These are phyloP conservation scores for Saccharomycopsis babjevae DNA, from an alignment of 805 yeast species.

Conservation along the genomic window DNA sequence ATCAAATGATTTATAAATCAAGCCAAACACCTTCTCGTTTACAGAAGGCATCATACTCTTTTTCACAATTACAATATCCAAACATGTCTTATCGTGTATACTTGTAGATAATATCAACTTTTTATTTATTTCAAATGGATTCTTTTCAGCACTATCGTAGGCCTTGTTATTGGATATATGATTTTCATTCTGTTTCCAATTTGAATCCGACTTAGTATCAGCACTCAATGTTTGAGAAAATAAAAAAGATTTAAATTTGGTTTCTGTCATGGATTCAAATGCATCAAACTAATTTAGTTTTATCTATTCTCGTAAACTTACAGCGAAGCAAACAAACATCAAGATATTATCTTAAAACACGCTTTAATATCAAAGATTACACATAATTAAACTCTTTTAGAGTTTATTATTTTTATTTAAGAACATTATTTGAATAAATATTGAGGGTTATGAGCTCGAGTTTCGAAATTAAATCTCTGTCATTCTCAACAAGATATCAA, in stretches of 20 bases:
- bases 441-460: not conserved
- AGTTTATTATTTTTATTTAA: not conserved
- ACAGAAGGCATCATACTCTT: not conserved
- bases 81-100: not conserved
- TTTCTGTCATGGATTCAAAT: not conserved
- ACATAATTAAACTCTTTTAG: not conserved
- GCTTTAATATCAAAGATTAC: no score
- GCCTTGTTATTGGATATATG: not conserved
- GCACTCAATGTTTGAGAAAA: not conserved
- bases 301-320: no score
- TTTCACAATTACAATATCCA: not conserved
- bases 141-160: not conserved
- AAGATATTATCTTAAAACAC: no score
- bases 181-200: slow-evolving; percentile 1
- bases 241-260: not conserved
- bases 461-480: not conserved
- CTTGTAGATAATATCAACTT: not conserved
- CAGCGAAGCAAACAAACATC: no score
- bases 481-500: not conserved
- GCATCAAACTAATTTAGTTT: no score
- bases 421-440: not conserved
- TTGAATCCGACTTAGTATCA: not conserved
- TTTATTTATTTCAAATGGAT: not conserved
- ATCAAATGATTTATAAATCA: not conserved
- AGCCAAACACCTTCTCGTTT: not conserved